Percentiles rank a stretch among this genome's conserved stretches.
Conservation (phyloP, 108 stramenopile genomes). For the Conticribra guillardii region DNA sequence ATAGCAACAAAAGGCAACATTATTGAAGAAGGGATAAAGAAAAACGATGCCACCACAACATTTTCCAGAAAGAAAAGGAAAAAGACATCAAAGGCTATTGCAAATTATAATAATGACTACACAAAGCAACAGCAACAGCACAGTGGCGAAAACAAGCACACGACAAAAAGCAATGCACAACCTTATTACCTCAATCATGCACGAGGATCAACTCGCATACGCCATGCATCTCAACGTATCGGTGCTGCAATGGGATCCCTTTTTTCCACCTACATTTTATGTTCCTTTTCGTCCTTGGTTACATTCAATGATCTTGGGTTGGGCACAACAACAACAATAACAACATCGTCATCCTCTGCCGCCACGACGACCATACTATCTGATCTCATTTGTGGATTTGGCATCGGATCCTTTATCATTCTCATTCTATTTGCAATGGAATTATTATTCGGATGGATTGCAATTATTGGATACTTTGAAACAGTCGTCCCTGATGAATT, state of each 20-base stretch:
- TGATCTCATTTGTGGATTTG: constrained; percentile 33
- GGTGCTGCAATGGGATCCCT: constrained; percentile 34
- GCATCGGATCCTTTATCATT: constrained; percentile 36
- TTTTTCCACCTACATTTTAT: constrained; percentile 17
- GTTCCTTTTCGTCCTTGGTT: constrained; percentile 8
- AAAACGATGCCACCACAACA: too few relatives aligned
- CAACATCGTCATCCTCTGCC: too few relatives aligned
- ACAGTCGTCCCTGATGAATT: constrained; percentile 29
- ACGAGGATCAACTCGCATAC: constrained; percentile 44
- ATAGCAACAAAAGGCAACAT: too few relatives aligned
- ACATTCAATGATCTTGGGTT: constrained; percentile 33
- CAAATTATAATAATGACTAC: background rate
- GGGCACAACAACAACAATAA: too few relatives aligned
- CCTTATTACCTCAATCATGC: constrained; percentile 48
- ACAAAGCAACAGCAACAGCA: background rate
- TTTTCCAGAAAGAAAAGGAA: constrained; percentile 1
- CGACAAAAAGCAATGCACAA: constrained; percentile 11
- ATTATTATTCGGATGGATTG: constrained; percentile 38
- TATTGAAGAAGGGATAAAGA: too few relatives aligned
- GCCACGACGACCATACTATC: background rate
- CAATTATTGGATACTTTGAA: constrained; percentile 35
- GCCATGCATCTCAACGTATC: constrained; percentile 38
- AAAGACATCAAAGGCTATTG: background rate
- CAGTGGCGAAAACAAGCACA: background rate
- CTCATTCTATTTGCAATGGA: constrained; percentile 26